Conservation (phyloP, 2,329 filamentous ascomycete species). For the Penicillium vulpinum region DNA sequence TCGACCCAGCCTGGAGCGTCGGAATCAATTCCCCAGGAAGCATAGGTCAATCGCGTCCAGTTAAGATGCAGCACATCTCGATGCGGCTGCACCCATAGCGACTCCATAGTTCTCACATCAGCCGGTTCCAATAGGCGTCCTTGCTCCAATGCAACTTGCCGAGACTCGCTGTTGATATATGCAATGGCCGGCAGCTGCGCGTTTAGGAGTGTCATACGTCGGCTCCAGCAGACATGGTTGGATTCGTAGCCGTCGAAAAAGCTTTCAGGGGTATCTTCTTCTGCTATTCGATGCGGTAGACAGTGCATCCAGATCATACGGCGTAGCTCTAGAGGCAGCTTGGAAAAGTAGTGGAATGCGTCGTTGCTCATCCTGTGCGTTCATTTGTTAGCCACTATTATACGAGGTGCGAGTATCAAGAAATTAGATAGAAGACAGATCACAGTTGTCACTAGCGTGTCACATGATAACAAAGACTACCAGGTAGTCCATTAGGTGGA, state of each 20-base stretch:
- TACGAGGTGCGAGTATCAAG: too few species aligned
- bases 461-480: too few species aligned
- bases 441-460: too few species aligned
- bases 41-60: background rate
- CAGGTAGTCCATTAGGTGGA: too few species aligned
- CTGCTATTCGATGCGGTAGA: constrained; percentile 1
- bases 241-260: background rate
- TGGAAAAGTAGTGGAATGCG: background rate
- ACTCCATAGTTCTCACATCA: background rate
- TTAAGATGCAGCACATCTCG: background rate
- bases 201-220: background rate
- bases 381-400: background rate
- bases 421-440: too few species aligned
- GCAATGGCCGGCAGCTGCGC: background rate
- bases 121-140: background rate
- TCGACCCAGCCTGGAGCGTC: background rate
- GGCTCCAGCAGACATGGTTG: background rate
- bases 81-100: background rate
- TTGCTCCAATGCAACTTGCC: background rate
- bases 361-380: background rate
- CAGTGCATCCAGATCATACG: background rate
- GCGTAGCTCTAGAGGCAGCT: background rate
- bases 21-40: background rate
- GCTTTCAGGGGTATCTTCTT: background rate
- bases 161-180: background rate